Evolutionary conservation across 495 filamentous ascomycete genomes (phyloP).

Genomic region (Pyrenopolyporus hunteri): DNA sequence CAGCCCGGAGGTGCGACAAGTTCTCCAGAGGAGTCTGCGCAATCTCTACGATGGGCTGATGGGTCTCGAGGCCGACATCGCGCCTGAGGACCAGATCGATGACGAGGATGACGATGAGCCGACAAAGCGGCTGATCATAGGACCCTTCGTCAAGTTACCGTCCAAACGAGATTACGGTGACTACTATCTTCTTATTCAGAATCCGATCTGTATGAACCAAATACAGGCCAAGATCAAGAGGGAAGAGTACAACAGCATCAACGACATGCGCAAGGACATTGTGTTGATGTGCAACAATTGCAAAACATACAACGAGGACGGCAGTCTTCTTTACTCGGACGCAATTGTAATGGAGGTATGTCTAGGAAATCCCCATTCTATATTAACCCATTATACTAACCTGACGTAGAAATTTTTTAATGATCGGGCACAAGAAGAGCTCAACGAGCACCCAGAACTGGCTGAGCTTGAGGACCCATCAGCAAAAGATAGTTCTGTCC

Average conservation of each 20-base stretch:
- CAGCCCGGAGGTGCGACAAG: slow-evolving; percentile 57
- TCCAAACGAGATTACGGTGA: slow-evolving; percentile 87
- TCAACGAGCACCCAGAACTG: slow-evolving; percentile 74
- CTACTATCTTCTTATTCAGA: slow-evolving; percentile 90
- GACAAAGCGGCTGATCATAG: slow-evolving; percentile 77
- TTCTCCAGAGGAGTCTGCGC: slow-evolving; percentile 76
- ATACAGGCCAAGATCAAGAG: slow-evolving; percentile 94
- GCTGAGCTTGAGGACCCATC: slow-evolving; percentile 69
- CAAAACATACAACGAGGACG: slow-evolving; percentile 93
- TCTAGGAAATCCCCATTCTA: slow-evolving; percentile 18
- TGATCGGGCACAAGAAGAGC: slow-evolving; percentile 69
- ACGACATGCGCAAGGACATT: slow-evolving; percentile 81
- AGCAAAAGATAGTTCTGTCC: slow-evolving; percentile 66
- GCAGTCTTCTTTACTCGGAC: slow-evolving; percentile 87
- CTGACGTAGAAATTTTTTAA: slow-evolving; percentile 65
- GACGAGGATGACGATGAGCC: slow-evolving; percentile 56
- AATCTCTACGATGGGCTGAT: slow-evolving; percentile 78
- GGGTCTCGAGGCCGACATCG: slow-evolving; percentile 72
- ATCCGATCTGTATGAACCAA: slow-evolving; percentile 91
- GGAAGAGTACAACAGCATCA: slow-evolving; percentile 82
- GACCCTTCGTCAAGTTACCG: slow-evolving; percentile 90
- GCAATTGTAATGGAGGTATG: slow-evolving; percentile 91
- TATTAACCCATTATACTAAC: slow-evolving; percentile 19
- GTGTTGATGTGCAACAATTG: slow-evolving; percentile 87
- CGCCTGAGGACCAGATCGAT: slow-evolving; percentile 60